Percentiles rank a stretch among this genome's conserved stretches.
Conservation (phyloP, 495 filamentous ascomycete species). For the Lophium mytilinum region DNA sequence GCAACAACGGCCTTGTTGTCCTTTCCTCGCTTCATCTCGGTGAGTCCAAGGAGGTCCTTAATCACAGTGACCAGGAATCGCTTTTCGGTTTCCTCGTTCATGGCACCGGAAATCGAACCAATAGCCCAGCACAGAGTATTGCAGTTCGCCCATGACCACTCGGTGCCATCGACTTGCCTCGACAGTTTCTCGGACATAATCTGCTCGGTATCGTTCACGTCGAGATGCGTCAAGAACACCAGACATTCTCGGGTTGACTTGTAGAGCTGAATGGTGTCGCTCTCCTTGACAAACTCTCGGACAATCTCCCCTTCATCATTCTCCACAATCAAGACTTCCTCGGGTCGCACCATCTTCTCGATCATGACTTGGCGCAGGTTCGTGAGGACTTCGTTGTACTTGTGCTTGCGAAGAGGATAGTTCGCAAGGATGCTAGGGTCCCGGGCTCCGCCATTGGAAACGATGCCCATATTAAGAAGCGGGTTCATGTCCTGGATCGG, state of each 20-base stretch:
- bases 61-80: slow-evolving; percentile 97
- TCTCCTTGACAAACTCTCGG: slow-evolving; percentile 97
- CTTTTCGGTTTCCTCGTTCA: slow-evolving; percentile 99
- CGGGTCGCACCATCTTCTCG: slow-evolving; percentile 96
- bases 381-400: slow-evolving; percentile 86
- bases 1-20: slow-evolving; percentile 99
- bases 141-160: slow-evolving; percentile 99
- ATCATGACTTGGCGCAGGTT: slow-evolving; percentile 98
- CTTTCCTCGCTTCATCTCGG: slow-evolving; percentile 97
- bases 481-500: slow-evolving; percentile 89
- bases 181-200: slow-evolving; percentile 99
- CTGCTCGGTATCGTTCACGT: slow-evolving; percentile 91
- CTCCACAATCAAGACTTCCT: slow-evolving; percentile 98
- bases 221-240: slow-evolving; percentile 94
- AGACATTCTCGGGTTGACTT: slow-evolving; percentile 97
- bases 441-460: slow-evolving; percentile 71
- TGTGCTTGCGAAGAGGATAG: slow-evolving; percentile 92
- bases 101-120: slow-evolving; percentile 94
- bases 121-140: slow-evolving; percentile 99
- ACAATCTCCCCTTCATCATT: slow-evolving; percentile 99
- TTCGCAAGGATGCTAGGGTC: slow-evolving; percentile 74
- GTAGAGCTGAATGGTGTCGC: slow-evolving; percentile 97
- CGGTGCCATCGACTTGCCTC: slow-evolving; percentile 83
- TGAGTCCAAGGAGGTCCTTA: slow-evolving; percentile 95
- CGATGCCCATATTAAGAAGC: slow-evolving; percentile 64